phyloP scores from a whole-genome alignment of 2,329 filamentous ascomycete genomes.

The Pseudogymnoascus sp. region DNA sequence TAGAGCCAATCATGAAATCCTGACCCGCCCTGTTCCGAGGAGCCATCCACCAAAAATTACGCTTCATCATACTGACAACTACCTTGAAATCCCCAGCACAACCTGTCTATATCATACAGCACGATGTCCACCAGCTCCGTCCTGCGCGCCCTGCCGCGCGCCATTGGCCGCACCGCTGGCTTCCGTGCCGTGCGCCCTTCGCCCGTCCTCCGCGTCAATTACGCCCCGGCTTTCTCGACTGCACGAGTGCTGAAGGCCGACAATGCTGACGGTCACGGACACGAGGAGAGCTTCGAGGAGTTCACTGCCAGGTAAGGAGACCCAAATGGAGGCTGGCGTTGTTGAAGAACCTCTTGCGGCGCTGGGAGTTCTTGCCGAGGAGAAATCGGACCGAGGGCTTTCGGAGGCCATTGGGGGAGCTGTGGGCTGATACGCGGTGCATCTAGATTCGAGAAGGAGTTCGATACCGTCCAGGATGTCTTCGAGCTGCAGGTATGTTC shows the following conservation, averaged over 20 bases:
- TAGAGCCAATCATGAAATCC: slow-evolving; percentile 5
- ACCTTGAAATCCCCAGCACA: slow-evolving; percentile 1
- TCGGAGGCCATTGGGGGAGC: background rate
- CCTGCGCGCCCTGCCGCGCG: slow-evolving; percentile 5
- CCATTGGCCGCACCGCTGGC: slow-evolving; percentile 5
- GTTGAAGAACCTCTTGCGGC: background rate
- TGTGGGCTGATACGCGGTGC: background rate
- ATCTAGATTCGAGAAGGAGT: slow-evolving; percentile 98
- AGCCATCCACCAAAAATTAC: slow-evolving; percentile 8
- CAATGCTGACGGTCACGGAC: slow-evolving; percentile 53
- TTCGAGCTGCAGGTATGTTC: slow-evolving; percentile 93
- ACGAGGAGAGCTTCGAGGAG: slow-evolving; percentile 98
- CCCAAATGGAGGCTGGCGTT: slow-evolving; percentile 23
- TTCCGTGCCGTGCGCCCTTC: slow-evolving; percentile 4
- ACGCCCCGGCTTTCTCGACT: slow-evolving; percentile 7
- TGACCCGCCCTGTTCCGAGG: slow-evolving; percentile 6
- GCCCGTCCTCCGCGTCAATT: background rate
- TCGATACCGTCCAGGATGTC: slow-evolving; percentile 93
- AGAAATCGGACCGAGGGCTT: background rate
- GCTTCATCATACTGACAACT: slow-evolving; percentile 1
- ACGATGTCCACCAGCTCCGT: slow-evolving; percentile 8
- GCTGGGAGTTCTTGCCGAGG: slow-evolving; percentile 11
- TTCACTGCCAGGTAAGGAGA: slow-evolving; percentile 81
- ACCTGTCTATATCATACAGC: slow-evolving; percentile 2
- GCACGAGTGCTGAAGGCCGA: slow-evolving; percentile 42